Percentiles rank a stretch among this genome's conserved stretches.
phyloP scores from a whole-genome alignment of 1,284 basidiomycete species.

The Cerioporus squamosus region DNA sequence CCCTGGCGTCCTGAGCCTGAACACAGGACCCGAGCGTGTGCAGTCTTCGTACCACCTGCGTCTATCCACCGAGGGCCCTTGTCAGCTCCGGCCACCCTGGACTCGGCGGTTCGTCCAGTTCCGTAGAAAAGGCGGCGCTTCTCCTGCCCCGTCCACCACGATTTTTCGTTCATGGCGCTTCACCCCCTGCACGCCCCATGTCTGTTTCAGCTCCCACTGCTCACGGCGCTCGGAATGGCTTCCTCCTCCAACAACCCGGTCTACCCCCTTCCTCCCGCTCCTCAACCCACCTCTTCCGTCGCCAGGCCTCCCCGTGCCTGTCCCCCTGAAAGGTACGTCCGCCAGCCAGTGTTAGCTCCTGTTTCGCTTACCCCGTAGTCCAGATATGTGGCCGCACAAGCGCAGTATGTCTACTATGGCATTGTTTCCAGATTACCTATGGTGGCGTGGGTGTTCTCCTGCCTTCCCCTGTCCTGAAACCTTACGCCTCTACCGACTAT shows the following conservation, averaged over 20 bases:
- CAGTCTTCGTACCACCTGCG: background rate
- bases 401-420: conserved; percentile 49
- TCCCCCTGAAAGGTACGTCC: conserved; percentile 31
- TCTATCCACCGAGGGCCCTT: conserved; percentile 1
- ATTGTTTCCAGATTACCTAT: conserved; percentile 46
- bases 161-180: conserved; percentile 20
- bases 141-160: background rate
- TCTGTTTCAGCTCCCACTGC: conserved; percentile 18
- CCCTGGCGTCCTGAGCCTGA: conserved; percentile 8
- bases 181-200: conserved; percentile 15
- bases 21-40: conserved; percentile 9
- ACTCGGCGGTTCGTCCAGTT: conserved; percentile 14
- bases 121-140: conserved; percentile 23
- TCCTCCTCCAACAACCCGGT: conserved; percentile 16
- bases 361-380: background rate
- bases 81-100: background rate
- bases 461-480: conserved; percentile 2
- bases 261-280: conserved; percentile 7
- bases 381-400: conserved; percentile 53
- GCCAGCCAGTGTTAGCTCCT: background rate
- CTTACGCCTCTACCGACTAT: conserved; percentile 33
- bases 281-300: background rate
- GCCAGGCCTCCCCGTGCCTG: conserved; percentile 9
- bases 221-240: conserved; percentile 20
- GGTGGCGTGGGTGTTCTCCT: conserved; percentile 49